phyloP scores from a whole-genome alignment of 495 filamentous ascomycete species.

The Neurospora tetraspora region DNA sequence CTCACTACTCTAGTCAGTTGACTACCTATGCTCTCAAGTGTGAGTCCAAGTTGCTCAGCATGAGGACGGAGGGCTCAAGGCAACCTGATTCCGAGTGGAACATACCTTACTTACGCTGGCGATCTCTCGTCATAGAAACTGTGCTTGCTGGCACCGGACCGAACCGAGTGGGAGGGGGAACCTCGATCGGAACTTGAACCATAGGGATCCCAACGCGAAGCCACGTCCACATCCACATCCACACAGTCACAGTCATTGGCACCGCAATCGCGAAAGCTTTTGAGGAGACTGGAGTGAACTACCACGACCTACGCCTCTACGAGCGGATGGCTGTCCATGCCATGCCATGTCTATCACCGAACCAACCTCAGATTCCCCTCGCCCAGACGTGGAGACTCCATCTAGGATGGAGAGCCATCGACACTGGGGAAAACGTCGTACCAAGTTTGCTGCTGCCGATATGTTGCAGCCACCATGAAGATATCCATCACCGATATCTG shows the following conservation, averaged over 20 bases:
- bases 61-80: neutral
- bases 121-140: neutral
- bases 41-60: neutral
- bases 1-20: neutral
- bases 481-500: neutral
- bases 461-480: neutral
- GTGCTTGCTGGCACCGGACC: neutral
- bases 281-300: neutral
- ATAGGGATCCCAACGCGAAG: neutral
- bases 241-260: neutral
- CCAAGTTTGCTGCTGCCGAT: neutral
- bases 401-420: neutral
- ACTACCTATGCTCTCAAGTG: neutral
- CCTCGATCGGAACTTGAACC: neutral
- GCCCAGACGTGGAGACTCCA: neutral
- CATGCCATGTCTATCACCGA: neutral
- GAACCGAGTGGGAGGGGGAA: neutral
- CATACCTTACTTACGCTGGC: neutral
- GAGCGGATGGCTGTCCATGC: neutral
- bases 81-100: neutral
- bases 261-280: neutral
- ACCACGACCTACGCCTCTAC: neutral
- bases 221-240: neutral
- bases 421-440: neutral
- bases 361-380: neutral